Evolutionary conservation across 306 rosid species (phyloP).

Genomic region (Trichosanthes cucumerina): DNA sequence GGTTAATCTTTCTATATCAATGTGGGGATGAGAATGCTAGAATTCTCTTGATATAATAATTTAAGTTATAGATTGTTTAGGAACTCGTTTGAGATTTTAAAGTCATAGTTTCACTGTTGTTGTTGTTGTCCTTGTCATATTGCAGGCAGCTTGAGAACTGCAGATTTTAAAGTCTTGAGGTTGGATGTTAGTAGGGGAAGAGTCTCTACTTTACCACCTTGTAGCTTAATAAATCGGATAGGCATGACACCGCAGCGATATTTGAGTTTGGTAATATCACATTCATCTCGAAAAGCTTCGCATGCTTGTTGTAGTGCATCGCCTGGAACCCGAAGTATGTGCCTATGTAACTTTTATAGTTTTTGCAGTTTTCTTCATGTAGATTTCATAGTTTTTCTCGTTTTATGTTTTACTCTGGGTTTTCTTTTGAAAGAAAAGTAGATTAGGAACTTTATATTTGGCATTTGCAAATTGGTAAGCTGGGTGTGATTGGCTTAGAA

Average conservation of each 20-base stretch:
- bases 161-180: constrained; percentile 33
- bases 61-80: not conserved
- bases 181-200: constrained; percentile 29
- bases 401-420: not conserved
- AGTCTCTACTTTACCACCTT: constrained; percentile 23
- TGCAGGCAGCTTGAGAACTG: constrained; percentile 58
- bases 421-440: not conserved
- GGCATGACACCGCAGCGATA: constrained; percentile 28
- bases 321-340: constrained; percentile 38
- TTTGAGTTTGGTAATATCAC: constrained; percentile 35
- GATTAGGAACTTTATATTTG: not conserved
- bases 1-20: not conserved
- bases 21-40: not conserved
- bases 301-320: constrained; percentile 15
- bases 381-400: not conserved
- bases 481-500: not conserved
- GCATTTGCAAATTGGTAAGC: not conserved
- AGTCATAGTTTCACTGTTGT: not conserved
- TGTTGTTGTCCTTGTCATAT: not conserved
- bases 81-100: not conserved
- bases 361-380: not conserved
- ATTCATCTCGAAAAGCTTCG: constrained; percentile 20
- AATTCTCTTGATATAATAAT: not conserved
- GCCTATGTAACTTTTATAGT: not conserved
- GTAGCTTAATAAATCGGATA: constrained; percentile 42